Conservation (phyloP, 345 rosid genomes). For the Citrus cavaleriei region DNA sequence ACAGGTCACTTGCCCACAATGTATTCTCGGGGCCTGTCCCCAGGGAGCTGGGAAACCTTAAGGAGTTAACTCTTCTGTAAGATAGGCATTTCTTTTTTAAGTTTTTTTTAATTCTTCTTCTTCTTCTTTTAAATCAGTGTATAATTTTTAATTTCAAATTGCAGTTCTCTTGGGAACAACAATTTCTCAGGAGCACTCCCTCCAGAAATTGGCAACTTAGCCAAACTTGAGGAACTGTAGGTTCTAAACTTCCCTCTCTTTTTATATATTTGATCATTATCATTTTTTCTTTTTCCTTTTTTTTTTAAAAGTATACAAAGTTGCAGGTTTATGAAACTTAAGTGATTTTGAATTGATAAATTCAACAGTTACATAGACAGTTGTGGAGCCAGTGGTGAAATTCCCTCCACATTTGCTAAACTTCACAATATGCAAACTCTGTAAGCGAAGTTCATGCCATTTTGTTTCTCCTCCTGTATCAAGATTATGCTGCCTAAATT, state of each 20-base stretch:
- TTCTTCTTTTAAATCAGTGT: not conserved
- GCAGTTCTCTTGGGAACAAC: not conserved
- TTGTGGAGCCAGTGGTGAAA: slow-evolving; percentile 2
- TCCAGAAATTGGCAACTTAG: slow-evolving; percentile 8
- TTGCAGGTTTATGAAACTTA: not conserved
- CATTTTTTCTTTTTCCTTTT: not conserved
- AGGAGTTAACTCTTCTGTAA: slow-evolving; percentile 27
- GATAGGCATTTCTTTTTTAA: not conserved
- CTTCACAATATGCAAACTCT: not conserved
- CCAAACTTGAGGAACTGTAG: slow-evolving; percentile 3
- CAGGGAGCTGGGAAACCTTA: slow-evolving; percentile 32
- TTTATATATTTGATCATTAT: not conserved
- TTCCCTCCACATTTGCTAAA: slow-evolving; percentile 8
- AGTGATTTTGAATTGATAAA: not conserved
- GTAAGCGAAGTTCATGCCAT: not conserved
- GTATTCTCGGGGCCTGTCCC: slow-evolving; percentile 37
- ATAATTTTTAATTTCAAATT: not conserved
- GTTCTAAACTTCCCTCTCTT: not conserved
- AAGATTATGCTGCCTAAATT: not conserved
- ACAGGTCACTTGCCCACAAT: slow-evolving; percentile 29
- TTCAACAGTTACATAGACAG: not conserved
- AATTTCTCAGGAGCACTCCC: slow-evolving; percentile 11
- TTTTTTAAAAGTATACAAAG: not conserved
- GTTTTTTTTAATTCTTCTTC: too few relatives aligned
- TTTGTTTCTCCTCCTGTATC: not conserved